Conservation (phyloP, 164 flowering plant genomes). For the Tetrastigma voinierianum region DNA sequence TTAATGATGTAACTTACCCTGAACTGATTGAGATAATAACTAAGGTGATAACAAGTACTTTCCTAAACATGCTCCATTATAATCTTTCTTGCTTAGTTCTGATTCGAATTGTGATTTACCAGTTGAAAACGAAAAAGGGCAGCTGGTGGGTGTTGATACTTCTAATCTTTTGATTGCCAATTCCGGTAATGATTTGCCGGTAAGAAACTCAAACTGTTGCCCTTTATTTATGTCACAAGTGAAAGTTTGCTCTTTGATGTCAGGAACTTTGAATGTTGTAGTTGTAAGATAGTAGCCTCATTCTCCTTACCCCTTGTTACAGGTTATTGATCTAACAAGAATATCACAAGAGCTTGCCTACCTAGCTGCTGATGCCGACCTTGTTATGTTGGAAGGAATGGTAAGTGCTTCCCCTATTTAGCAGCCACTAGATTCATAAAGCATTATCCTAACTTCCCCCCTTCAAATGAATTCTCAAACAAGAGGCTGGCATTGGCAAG, state of each 20-base stretch:
- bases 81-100: constrained; percentile 12
- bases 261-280: background rate
- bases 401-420: constrained; percentile 58
- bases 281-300: background rate
- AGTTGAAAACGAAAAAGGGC: constrained; percentile 90
- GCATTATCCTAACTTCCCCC: too few relatives aligned
- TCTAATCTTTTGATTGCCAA: constrained; percentile 84
- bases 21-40: constrained; percentile 81
- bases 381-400: constrained; percentile 96
- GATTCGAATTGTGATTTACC: constrained; percentile 20
- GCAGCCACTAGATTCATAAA: too few relatives aligned
- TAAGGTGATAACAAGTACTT: constrained; percentile 50
- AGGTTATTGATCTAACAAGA: constrained; percentile 91
- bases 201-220: constrained; percentile 35
- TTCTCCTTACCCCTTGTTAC: constrained; percentile 7
- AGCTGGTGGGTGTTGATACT: constrained; percentile 78
- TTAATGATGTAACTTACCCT: constrained; percentile 86
- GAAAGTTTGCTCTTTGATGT: background rate
- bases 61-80: background rate
- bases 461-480: too few relatives aligned
- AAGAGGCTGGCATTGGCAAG: too few relatives aligned
- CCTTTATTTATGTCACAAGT: background rate
- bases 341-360: constrained; percentile 91
- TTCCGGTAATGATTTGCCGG: constrained; percentile 98
- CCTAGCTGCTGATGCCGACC: constrained; percentile 82